Evolutionary conservation across 495 filamentous ascomycete genomes (phyloP).

Genomic region (Cercophora samala): DNA sequence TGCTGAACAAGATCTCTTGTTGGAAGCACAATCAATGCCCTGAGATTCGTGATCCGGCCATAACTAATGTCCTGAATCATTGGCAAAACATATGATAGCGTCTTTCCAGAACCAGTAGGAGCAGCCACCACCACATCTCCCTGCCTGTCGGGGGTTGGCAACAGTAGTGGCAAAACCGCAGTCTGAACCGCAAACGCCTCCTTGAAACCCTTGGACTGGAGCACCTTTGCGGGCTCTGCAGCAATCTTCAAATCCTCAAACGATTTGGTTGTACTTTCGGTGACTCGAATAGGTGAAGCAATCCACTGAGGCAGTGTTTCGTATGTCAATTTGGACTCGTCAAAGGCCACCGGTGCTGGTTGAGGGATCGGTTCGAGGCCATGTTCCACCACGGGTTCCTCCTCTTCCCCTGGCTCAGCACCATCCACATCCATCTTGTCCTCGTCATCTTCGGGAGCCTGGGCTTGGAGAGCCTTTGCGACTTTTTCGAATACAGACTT

Average conservation of each 20-base stretch:
- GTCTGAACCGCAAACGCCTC: slow-evolving; percentile 85
- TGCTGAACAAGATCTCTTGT: slow-evolving; percentile 88
- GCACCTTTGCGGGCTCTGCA: slow-evolving; percentile 41
- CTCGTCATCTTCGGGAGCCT: slow-evolving; percentile 20
- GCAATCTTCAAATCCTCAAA: slow-evolving; percentile 60
- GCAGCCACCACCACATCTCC: slow-evolving; percentile 87
- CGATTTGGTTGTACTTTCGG: slow-evolving; percentile 51
- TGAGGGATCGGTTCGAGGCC: slow-evolving; percentile 76
- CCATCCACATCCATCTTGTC: slow-evolving; percentile 32
- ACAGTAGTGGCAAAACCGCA: slow-evolving; percentile 70
- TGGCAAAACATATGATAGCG: slow-evolving; percentile 84
- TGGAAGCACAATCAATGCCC: slow-evolving; percentile 79
- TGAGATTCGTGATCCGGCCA: slow-evolving; percentile 56
- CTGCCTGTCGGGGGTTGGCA: slow-evolving; percentile 52
- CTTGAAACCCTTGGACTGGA: slow-evolving; percentile 63
- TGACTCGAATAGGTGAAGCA: slow-evolving; percentile 63
- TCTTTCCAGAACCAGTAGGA: slow-evolving; percentile 91
- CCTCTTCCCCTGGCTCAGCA: slow-evolving; percentile 23
- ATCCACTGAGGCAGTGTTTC: slow-evolving; percentile 70
- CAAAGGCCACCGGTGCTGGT: slow-evolving; percentile 57
- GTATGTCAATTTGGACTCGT: slow-evolving; percentile 48
- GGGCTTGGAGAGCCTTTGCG: slow-evolving; percentile 42
- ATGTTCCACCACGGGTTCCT: slow-evolving; percentile 50
- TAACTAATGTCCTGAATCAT: slow-evolving; percentile 69
- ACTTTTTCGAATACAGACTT: slow-evolving; percentile 48